phyloP scores from a whole-genome alignment of 2,329 filamentous ascomycete species.

The Scedosporium aurantiacum region DNA sequence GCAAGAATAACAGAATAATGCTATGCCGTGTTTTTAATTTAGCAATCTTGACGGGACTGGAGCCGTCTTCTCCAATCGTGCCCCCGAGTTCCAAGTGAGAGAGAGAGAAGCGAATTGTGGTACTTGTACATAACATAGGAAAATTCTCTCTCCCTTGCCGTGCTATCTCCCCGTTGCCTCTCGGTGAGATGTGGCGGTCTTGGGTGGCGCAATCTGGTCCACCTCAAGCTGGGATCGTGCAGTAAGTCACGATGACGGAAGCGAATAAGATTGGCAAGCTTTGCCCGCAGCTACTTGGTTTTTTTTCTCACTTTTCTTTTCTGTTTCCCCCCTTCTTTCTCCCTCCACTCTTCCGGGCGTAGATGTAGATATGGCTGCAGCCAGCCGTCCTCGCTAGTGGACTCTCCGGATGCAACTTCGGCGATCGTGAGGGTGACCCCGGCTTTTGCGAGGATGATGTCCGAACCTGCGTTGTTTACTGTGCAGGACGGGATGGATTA shows the following conservation, averaged over 20 bases:
- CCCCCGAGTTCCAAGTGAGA: background rate
- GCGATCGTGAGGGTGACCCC: background rate
- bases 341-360: no score
- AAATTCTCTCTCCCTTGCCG: background rate
- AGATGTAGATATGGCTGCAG: no score
- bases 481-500: background rate
- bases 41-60: background rate
- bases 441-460: background rate
- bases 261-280: no score
- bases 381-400: no score
- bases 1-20: background rate
- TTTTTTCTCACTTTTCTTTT: no score
- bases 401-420: background rate
- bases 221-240: background rate
- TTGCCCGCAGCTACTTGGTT: no score
- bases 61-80: background rate
- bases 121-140: background rate
- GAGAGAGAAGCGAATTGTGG: background rate
- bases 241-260: background rate
- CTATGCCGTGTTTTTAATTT: constrained; percentile 1
- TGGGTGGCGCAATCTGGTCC: no score
- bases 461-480: background rate
- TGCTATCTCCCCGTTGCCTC: background rate
- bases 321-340: no score
- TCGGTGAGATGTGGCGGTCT: background rate